Percentiles rank a stretch among this genome's conserved stretches.
phyloP scores from a whole-genome alignment of 2,329 filamentous ascomycete genomes.

The Lachnellula suecica region DNA sequence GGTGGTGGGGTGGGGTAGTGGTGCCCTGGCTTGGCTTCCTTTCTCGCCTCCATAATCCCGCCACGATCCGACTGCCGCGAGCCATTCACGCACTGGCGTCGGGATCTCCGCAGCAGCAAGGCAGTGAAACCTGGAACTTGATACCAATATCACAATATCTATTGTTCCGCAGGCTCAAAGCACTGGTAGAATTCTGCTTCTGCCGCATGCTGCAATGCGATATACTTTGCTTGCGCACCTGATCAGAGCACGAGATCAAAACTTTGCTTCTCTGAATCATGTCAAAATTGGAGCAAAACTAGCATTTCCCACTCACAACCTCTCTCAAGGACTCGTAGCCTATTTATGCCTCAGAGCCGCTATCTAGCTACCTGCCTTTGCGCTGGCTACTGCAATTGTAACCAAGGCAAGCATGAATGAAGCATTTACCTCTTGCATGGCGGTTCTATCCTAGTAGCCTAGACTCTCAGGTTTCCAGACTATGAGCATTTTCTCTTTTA shows the following conservation, averaged over 20 bases:
- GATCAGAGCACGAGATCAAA: slow-evolving; percentile 6
- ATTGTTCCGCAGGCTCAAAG: slow-evolving; percentile 4
- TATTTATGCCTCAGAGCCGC: no score
- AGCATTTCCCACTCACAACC: no score
- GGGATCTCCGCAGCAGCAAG: not conserved
- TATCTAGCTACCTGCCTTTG: no score
- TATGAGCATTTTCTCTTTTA: not conserved
- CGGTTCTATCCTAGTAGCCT: not conserved
- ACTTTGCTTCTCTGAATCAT: not conserved
- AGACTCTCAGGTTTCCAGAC: not conserved
- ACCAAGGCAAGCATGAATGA: no score
- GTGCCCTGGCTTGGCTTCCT: no score
- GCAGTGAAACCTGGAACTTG: slow-evolving; percentile 4
- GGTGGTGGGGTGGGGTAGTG: no score
- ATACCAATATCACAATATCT: not conserved
- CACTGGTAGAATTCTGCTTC: slow-evolving; percentile 8
- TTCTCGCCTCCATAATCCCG: not conserved
- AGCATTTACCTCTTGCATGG: no score
- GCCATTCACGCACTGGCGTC: not conserved
- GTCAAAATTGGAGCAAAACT: not conserved
- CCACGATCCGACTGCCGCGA: slow-evolving; percentile 7
- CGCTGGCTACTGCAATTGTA: no score
- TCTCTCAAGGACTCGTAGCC: no score
- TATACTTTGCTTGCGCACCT: slow-evolving; percentile 10
- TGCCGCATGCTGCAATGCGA: slow-evolving; percentile 14